Evolutionary conservation across 805 yeast genomes (phyloP), one percentile per base, ranked within the genome.

Genomic region (Yarrowia keelungensis): DNA sequence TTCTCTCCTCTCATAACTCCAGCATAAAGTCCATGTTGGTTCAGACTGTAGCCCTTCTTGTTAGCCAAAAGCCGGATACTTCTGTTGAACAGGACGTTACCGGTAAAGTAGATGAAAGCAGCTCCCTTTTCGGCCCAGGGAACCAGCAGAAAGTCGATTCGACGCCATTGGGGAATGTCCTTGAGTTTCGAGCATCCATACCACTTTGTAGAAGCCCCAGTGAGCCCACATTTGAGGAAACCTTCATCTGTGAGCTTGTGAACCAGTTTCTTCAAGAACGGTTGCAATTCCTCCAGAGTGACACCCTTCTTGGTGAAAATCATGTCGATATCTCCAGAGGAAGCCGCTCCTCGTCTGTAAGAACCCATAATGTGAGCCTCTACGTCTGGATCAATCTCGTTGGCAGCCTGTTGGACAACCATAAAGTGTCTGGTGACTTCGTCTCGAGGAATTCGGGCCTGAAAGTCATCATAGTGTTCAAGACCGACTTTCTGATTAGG

Each of bases 321-420:
- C 50, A 84, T 78, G 73, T 86, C 89, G 46, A 86, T 80, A 72
- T 86, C 89, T 1, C 87, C 87, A 70, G 84, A 82, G 5, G 74
- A 73, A 4, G 70, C 56, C n/a, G 77, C 72, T 3, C 86, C 87
- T 22, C 89, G 78, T 42, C 85, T 76, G 73, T 83, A 86, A 7
- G 87, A 84, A 2, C 89, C 89, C 81, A 82, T 82, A 47, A 83
- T 77, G 9, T 77, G 72, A 8, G 80, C 71, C 39, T 79, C 76
- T 26, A 83, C 73, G 0, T 74, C 71, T 0, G 80, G 74, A 67
- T 83, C 85, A 16, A 84, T 69, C 14, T 72, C 70, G 5, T 72
- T 66, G 35, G 77, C 71, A 1, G 71, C 71, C 2, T 71, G 50
- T 15, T 71, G 69, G 15, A 85, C 77, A 22, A 73, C 74, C 15